Conservation (phyloP, 257 asterid species). For the Pogostemon cablin region DNA sequence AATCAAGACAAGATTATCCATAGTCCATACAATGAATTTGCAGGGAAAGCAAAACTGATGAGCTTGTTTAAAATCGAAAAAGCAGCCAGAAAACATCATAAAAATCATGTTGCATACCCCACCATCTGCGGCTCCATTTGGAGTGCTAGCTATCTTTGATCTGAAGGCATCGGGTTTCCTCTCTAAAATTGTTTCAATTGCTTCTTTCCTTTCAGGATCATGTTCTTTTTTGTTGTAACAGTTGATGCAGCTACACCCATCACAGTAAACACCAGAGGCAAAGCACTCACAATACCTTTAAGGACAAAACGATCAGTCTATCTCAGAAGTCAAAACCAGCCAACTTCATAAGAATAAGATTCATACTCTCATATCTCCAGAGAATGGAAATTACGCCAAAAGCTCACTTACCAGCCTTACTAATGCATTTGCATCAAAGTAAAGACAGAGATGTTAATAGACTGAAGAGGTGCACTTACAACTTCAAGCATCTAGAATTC, state of each 20-base stretch:
- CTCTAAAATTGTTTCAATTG: slow-evolving; percentile 51
- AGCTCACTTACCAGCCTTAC: neutral
- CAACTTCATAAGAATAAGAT: neutral
- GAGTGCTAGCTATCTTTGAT: slow-evolving; percentile 65
- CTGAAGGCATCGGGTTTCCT: slow-evolving; percentile 69
- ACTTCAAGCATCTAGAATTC: slow-evolving; percentile 72
- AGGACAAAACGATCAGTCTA: slow-evolving; percentile 30
- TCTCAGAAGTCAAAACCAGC: slow-evolving; percentile 22
- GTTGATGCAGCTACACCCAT: slow-evolving; percentile 66
- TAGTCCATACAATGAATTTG: slow-evolving; percentile 8
- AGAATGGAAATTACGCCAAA: neutral
- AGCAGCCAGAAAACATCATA: neutral
- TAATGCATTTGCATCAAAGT: slow-evolving; percentile 22
- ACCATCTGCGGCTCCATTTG: slow-evolving; percentile 46
- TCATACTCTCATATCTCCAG: slow-evolving; percentile 12
- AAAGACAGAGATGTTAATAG: slow-evolving; percentile 18
- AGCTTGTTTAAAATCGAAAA: neutral
- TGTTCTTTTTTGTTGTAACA: slow-evolving; percentile 55
- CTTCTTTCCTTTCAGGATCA: slow-evolving; percentile 56
- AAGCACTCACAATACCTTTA: slow-evolving; percentile 84
- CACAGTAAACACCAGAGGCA: slow-evolving; percentile 64
- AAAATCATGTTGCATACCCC: slow-evolving; percentile 51
- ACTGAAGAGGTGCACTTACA: slow-evolving; percentile 49
- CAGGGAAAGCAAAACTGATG: slow-evolving; percentile 15
- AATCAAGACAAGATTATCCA: slow-evolving; percentile 13